Evolutionary conservation across 148 eudicot genomes (phyloP), one percentile per base, ranked within the genome.

Genomic region (Vaccinium myrtillus): DNA sequence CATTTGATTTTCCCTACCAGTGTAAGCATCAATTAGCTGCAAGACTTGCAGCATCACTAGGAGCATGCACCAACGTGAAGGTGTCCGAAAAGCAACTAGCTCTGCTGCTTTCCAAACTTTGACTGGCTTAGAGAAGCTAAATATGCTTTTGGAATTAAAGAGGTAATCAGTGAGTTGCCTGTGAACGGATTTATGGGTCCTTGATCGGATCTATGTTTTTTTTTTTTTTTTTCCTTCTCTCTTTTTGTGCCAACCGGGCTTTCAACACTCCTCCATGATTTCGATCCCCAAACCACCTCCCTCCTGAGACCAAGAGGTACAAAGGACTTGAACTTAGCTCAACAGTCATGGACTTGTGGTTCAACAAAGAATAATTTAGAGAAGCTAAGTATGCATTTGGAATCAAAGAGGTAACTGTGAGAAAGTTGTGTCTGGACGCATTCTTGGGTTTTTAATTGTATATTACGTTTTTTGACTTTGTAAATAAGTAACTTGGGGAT

Each of bases 1-100:
- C 80, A 27, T 30, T 61, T 80, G 53, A 53, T 9, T 67, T 15
- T 78, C 53, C 3, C 67, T 84, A 30, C 58, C 89, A 97, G 98
- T 97, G 99, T 86, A 97, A 97, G 90, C 99, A 97, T 88, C 99
- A 97, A 87, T 83, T 97, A 84, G 99, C 99, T 81, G 99, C 99
- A 70, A 94, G 98, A 85, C 93, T 95, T 75, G 95, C 98, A 69
- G 89, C 92, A 77, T 91, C 95, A 13, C 61, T 90, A 55, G 96
- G 95, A 85, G 83, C 86, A 39, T 96, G 95, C 86, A 75, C 91
- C 8, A 91, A 96, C 77, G 91, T 90, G 39, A 89, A 88, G 86
- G 89, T 94, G 51, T 83, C 99, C 16, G 99, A 96, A 85, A 94
- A 96, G 83, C 90, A 96, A 85, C 92, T 96, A 49, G 99, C 99